Percentiles rank a stretch among this genome's conserved stretches.
phyloP scores from a whole-genome alignment of 306 rosid genomes.

The Astragalus membranaceus region DNA sequence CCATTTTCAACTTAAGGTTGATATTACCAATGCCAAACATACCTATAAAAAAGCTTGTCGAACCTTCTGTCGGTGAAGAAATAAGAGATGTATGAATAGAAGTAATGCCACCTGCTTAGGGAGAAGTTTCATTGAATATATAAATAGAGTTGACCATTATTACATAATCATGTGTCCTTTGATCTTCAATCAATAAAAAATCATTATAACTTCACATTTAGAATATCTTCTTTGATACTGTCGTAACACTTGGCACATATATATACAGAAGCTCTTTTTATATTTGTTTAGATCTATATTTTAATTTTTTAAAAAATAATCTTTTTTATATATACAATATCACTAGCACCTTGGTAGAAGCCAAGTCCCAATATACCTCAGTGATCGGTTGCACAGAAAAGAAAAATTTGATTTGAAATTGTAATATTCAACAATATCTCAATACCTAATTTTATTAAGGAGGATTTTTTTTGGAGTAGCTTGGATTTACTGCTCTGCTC shows the following conservation, averaged over 20 bases:
- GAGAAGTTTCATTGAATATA: not conserved
- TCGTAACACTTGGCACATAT: slow-evolving; percentile 15
- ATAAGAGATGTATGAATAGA: not conserved
- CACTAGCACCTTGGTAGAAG: not conserved
- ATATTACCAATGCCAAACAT: slow-evolving; percentile 18
- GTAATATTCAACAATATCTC: too few species aligned
- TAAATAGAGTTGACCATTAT: slow-evolving; percentile 25
- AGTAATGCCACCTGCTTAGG: not conserved
- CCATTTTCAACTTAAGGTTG: not conserved
- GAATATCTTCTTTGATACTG: slow-evolving; percentile 20
- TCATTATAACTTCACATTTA: not conserved
- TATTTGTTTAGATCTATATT: not conserved
- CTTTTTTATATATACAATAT: not conserved
- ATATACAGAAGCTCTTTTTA: not conserved
- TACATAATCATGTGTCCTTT: slow-evolving; percentile 30
- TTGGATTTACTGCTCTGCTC: too few species aligned
- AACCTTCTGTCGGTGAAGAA: slow-evolving; percentile 4
- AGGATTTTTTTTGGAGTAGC: too few species aligned
- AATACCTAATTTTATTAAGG: too few species aligned
- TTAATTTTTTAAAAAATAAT: not conserved
- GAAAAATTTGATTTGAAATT: too few species aligned
- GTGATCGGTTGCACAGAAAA: not conserved
- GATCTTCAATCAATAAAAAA: not conserved
- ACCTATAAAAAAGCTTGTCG: not conserved
- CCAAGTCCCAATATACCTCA: not conserved